Base-by-base conservation (phyloP, 2,329 filamentous ascomycete species). In the Mariannaea elegans region DNA sequence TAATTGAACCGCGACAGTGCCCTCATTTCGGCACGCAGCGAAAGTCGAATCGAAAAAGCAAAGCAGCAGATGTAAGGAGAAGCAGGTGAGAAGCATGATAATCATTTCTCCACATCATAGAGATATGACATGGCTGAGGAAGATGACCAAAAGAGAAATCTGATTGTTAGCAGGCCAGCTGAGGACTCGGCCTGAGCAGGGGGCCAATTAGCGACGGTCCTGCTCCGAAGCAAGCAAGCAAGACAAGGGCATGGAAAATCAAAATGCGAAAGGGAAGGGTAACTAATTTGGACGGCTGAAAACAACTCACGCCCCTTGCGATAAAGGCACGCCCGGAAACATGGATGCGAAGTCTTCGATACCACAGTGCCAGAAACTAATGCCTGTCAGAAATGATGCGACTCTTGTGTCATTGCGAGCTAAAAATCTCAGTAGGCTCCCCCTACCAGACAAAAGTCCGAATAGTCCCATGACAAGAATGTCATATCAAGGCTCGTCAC, bases 391-490 rank as follows among this genome's bases (percentile, higher is more conserved):
- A 68, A 56, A 68, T 71, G 68, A 71, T 71, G 68, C 56, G 64
- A 67, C 55, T 64, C 50, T 71, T 69, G 68, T 71, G 68, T 71
- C 68, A 71, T 71, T 64, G 52, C 29, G 18, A 61, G 50, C 48
- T 46, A 50, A 54, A 56, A 59, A 47, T 55, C 62, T 52, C 59
- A 63, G 51, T 44, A 50, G 27, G 41, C 54, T 52, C 48, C 45
- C 61, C 60, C 64, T 59, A 57, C 56, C 29, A 38, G n/a, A 27
- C 48, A 54, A 50, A 19, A 62, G 14, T 56, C 61, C 46, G 59
- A 59, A 31, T 56, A 64, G 56, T 50, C 51, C 42, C 47, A 53
- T 50, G 51, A 27, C 12, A 16, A 58, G 21, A 21, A 55, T 36
- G 52, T 51, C 23, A 29, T 45, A 44, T 59, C 53, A 57, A 41